phyloP scores from a whole-genome alignment of 352 stramenopile genomes.

The Phytophthora chlamydospora region DNA sequence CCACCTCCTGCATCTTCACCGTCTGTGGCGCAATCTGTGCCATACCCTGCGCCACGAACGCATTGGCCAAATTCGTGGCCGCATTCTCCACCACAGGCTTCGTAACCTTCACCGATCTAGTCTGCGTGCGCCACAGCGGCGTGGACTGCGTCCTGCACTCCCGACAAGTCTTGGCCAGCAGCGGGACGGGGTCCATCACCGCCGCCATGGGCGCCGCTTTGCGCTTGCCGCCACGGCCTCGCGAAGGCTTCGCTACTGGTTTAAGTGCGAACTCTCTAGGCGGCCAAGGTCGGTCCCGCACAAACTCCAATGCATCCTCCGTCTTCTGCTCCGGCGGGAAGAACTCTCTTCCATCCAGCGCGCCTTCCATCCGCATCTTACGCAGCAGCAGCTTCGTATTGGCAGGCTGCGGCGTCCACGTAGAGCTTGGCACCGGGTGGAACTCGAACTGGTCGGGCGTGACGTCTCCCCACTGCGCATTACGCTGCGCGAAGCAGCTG shows the following conservation, averaged over 20 bases:
- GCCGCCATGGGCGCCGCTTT: constrained; percentile 59
- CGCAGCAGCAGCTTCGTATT: constrained; percentile 47
- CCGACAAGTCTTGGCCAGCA: constrained; percentile 34
- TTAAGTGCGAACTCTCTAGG: constrained; percentile 80
- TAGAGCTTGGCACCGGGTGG: constrained; percentile 18
- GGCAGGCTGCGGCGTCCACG: constrained; percentile 49
- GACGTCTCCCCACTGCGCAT: constrained; percentile 61
- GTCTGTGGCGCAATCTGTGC: constrained; percentile 10
- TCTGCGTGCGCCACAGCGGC: constrained; percentile 66
- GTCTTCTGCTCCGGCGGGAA: constrained; percentile 25
- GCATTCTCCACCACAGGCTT: constrained; percentile 13
- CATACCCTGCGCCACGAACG: constrained; percentile 20
- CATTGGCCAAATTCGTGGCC: constrained; percentile 2
- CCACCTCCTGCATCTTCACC: constrained; percentile 33
- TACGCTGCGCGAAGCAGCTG: constrained; percentile 78
- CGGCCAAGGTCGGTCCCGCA: constrained; percentile 76
- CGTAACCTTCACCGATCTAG: constrained; percentile 22
- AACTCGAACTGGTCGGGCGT: constrained; percentile 63
- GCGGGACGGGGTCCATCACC: constrained; percentile 49
- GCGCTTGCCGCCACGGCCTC: constrained; percentile 57
- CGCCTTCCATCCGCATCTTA: constrained; percentile 44
- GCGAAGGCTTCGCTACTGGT: constrained; percentile 45
- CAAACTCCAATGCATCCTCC: constrained; percentile 38
- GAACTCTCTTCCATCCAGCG: constrained; percentile 19
- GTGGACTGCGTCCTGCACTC: constrained; percentile 69